Conservation (phyloP, 768 basidiomycete species). For the Trametes cingulata region DNA sequence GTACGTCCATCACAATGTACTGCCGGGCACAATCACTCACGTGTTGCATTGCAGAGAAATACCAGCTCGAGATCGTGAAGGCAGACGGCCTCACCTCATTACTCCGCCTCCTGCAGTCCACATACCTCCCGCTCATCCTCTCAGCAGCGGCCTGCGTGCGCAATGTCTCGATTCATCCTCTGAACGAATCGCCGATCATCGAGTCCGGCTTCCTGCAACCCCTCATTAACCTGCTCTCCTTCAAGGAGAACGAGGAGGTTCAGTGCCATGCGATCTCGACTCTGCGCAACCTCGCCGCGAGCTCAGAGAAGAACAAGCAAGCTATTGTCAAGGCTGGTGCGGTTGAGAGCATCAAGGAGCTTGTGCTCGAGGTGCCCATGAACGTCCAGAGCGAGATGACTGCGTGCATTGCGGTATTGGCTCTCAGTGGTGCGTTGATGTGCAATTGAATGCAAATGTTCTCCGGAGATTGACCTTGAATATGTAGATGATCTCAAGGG, state of each 20-base stretch:
- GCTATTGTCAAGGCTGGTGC: conserved; percentile 98
- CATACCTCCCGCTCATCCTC: conserved; percentile 95
- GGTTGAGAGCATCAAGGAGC: conserved; percentile 93
- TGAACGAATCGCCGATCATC: conserved; percentile 98
- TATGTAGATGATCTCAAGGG: conserved; percentile 94
- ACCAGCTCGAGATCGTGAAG: conserved; percentile 97
- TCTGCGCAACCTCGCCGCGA: conserved; percentile 92
- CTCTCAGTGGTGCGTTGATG: conserved; percentile 76
- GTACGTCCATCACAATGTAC: conserved; percentile 44
- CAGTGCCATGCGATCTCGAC: conserved; percentile 99
- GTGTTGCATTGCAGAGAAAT: conserved; percentile 71
- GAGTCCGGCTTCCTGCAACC: conserved; percentile 97
- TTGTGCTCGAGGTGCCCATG: conserved; percentile 92
- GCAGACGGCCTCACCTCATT: conserved; percentile 90
- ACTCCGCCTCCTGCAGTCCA: conserved; percentile 91
- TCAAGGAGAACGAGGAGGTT: conserved; percentile 99
- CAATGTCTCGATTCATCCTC: conserved; percentile 98
- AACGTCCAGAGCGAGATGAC: conserved; percentile 99
- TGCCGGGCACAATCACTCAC: not conserved
- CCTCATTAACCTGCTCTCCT: conserved; percentile 91
- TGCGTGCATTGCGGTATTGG: conserved; percentile 95
- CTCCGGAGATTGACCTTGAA: not conserved
- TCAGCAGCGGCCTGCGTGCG: conserved; percentile 98
- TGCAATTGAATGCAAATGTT: not conserved
- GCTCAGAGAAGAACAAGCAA: conserved; percentile 96